These are phyloP conservation scores for Tolypocladium ovalisporum DNA, from an alignment of 2,329 filamentous ascomycete genomes.

Conservation along the genomic window DNA sequence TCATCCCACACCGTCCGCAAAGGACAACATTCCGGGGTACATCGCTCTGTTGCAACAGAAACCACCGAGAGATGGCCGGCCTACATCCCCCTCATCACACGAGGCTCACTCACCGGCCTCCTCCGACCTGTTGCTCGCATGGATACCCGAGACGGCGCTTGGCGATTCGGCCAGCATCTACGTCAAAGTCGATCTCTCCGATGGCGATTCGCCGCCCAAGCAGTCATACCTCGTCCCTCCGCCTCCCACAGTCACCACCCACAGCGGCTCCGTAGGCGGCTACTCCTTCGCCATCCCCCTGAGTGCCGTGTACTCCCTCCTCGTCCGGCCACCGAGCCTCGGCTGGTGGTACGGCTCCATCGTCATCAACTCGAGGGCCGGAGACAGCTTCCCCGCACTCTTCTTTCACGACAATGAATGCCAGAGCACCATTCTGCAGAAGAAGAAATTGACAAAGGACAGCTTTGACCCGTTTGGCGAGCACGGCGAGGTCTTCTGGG, in stretches of 20 bases:
- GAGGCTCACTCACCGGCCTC: constrained; percentile 37
- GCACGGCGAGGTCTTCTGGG: constrained; percentile 87
- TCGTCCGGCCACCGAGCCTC: constrained; percentile 81
- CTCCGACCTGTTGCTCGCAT: constrained; percentile 75
- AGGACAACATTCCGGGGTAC: constrained; percentile 92
- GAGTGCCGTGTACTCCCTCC: constrained; percentile 78
- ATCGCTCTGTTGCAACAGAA: constrained; percentile 91
- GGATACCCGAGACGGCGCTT: constrained; percentile 82
- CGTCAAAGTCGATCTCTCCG: constrained; percentile 86
- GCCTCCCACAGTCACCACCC: constrained; percentile 73
- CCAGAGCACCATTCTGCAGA: constrained; percentile 86
- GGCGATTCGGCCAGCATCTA: constrained; percentile 82
- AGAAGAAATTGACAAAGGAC: constrained; percentile 74
- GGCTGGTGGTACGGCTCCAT: constrained; percentile 99
- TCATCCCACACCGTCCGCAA: constrained; percentile 83
- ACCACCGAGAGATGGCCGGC: constrained; percentile 30
- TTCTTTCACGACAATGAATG: constrained; percentile 99
- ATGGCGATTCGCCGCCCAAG: constrained; percentile 67
- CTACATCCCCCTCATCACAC: constrained; percentile 17
- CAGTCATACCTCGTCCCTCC: constrained; percentile 88
- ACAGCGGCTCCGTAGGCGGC: constrained; percentile 58
- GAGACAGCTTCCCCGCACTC: constrained; percentile 86
- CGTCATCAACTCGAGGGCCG: constrained; percentile 81
- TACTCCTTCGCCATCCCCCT: constrained; percentile 91
- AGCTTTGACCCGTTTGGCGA: constrained; percentile 86